Base-by-base conservation (phyloP, 192 early-diverging fungal genomes). In the Coemansia sp. region DNA sequence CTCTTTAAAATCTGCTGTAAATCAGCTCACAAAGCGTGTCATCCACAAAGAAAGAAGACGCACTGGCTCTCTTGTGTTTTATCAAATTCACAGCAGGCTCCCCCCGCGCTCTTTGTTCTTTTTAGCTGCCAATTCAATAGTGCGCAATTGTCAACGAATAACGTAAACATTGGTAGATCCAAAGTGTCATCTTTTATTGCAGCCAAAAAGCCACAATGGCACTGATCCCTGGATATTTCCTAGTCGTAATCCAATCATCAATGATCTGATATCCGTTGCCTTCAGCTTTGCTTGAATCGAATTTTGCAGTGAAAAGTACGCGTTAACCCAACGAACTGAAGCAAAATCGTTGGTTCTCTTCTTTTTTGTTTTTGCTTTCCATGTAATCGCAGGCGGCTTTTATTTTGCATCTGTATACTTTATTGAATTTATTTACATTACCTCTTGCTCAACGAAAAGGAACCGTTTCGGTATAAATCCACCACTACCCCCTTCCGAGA, bases 391-490 rank as follows among this genome's bases (percentile, higher is more conserved):
- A 48, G 6, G 11, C 45, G 45, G 15, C 45, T 48, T 29, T 29
- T 29, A 3, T 48, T 19, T 19, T 48, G 11, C 19, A 52, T 52
- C 22, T 52, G 49, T 52, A 25, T 52, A 14, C 35, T 14, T 50
- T 50, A 35, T 62, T 62, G 22, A 10, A 6, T 46, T 45, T 61
- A 36, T 60, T 43, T 61, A 48, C 29, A 29, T 29, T 3, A 3
- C 29, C 29, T 29, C 29, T 29, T 29, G 29, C 29, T 29, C 29
- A 29, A 29, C 29, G 29, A 29, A 29, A 41, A 5, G 9, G 23
- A 15, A 3, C 15, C 23, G 9, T 20, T 41, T 59, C 40, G n/a
- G n/a, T n/a, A n/a, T 43, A 42, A 13, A 23, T n/a, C 43, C 43
- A 46, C n/a, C 43, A 46, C n/a, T n/a, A n/a, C n/a, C n/a, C n/a